Evolutionary conservation across 1,284 basidiomycete genomes (phyloP), one percentile per base, ranked within the genome.

Genomic region (Pisolithus thermaeus): DNA sequence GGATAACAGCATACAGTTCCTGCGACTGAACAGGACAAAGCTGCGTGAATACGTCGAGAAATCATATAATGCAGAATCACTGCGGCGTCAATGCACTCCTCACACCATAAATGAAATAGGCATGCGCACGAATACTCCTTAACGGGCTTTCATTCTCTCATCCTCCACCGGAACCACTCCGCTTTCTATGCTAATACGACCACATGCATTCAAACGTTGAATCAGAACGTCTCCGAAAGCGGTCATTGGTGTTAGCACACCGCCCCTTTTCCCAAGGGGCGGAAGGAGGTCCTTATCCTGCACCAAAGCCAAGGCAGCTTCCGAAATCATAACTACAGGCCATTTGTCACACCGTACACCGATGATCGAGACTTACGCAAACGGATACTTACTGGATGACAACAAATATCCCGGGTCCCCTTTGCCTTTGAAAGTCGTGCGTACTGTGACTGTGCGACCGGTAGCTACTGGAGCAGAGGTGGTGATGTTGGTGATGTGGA

Each of bases 391-490:
- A 87, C 85, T 69, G 5, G 85, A 73, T 1, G 89, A 85, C 36
- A 84, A 69, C 16, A 78, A 65, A 67, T 93, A 92, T 3, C 91
- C 90, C 4, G 90, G 87, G 62, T 93, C 90, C n/a, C 89, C 89
- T 41, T 80, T 73, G 1, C 80, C 84, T 47, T 67, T 72, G 48
- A 84, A 68, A 35, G 78, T 76, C 1, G 76, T 82, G 56, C 85
- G 82, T 28, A 86, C 78, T 46, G 77, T 72, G n/a, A 79, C 69
- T 18, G 76, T 70, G 4, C 75, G 74, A 2, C 70, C 63, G 4
- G 72, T 62, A 7, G 74, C 68, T 16, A 71, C 63, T 3, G 70
- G 61, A 46, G 72, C 64, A 22, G 77, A 71, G 32, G 71, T 66
- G 7, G 83, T 80, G 44, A 87, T 67, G 59, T 86, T 87, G 27